A percentile compares a stretch with the other conserved stretches of the same genome.
Evolutionary conservation across 169 alveolate genomes (phyloP).

Genomic region (Plasmodium vinckei): DNA sequence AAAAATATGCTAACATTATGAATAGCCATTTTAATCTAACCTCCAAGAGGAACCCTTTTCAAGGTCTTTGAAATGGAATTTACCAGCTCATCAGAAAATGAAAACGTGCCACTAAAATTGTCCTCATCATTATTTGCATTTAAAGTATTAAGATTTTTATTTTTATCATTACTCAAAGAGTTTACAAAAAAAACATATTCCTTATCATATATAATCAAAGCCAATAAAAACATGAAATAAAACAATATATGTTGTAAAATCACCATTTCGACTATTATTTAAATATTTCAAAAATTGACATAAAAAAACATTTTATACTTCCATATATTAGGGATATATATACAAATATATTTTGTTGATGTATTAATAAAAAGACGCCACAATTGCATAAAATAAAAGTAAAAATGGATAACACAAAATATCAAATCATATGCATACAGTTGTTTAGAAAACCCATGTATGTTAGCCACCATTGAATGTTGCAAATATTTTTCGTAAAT

Average conservation of each 20-base stretch:
- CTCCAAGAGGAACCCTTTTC: slow-evolving; percentile 38
- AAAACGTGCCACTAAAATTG: slow-evolving; percentile 12
- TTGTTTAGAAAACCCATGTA: too few species aligned
- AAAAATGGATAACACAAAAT: too few species aligned
- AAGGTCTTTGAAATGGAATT: slow-evolving; percentile 29
- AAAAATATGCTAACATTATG: background rate
- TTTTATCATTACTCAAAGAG: slow-evolving; percentile 4
- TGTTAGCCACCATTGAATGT: too few species aligned
- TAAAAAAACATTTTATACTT: too few species aligned
- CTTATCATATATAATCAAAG: background rate
- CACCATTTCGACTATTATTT: slow-evolving; percentile 1
- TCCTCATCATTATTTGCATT: background rate
- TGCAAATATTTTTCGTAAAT: too few species aligned
- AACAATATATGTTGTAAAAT: background rate
- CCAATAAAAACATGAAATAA: background rate
- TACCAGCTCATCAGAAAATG: slow-evolving; percentile 20
- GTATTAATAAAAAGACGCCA: background rate
- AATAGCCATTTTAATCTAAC: background rate
- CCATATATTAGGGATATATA: too few species aligned
- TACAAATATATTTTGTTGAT: too few species aligned
- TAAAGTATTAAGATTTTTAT: background rate
- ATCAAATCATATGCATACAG: too few species aligned
- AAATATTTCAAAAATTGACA: too few species aligned
- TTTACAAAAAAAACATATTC: slow-evolving; percentile 1
- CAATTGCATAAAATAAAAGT: background rate